phyloP scores from a whole-genome alignment of 306 rosid genomes.

The Phaseolus lunatus region DNA sequence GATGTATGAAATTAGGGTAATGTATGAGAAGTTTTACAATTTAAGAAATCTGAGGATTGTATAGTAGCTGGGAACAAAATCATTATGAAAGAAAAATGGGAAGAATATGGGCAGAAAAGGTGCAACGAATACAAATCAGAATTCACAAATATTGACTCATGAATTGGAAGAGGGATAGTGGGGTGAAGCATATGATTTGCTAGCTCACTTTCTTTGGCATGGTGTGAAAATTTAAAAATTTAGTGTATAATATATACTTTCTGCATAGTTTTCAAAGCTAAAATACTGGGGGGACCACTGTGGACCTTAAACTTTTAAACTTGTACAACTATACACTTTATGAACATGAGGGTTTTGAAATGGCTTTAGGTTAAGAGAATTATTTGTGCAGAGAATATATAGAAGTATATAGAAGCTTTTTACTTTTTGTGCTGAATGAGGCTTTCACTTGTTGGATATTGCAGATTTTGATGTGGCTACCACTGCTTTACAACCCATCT shows the following conservation, averaged over 20 bases:
- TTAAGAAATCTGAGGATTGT: no score
- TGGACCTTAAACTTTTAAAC: not conserved
- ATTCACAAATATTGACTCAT: not conserved
- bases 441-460: not conserved
- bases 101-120: slow-evolving; percentile 6
- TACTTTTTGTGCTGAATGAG: slow-evolving; percentile 17
- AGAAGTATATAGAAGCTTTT: not conserved
- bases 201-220: not conserved
- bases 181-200: not conserved
- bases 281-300: not conserved
- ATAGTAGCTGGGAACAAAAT: not conserved
- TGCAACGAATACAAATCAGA: slow-evolving; percentile 20
- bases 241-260: not conserved
- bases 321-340: not conserved
- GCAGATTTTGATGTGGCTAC: slow-evolving; percentile 32
- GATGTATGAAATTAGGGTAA: no score
- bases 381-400: not conserved
- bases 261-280: not conserved
- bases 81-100: slow-evolving; percentile 4
- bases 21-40: no score
- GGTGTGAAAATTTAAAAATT: slow-evolving; percentile 15
- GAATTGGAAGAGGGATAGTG: no score
- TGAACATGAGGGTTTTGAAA: not conserved
- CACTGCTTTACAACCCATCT: not conserved
- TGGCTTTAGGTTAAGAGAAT: not conserved